Conservation (phyloP, 192 early-diverging fungal genomes). For the Coemansia sp. region DNA sequence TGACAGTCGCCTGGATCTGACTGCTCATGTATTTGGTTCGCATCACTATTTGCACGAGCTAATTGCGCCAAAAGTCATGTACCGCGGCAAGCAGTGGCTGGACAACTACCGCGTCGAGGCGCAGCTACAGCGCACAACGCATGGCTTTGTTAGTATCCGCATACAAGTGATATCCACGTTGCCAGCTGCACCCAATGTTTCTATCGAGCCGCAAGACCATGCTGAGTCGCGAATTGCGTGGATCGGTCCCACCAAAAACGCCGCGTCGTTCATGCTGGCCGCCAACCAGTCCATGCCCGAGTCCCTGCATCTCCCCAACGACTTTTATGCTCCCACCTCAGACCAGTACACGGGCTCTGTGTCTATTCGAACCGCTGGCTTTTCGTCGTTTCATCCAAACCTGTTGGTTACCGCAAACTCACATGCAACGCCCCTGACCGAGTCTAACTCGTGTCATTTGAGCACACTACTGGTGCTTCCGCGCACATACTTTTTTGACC, state of each 20-base stretch:
- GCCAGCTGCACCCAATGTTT: constrained; percentile 22
- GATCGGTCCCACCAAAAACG: constrained; percentile 26
- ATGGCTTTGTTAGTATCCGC: constrained; percentile 28
- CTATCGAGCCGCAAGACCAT: constrained; percentile 22
- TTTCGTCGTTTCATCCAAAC: constrained; percentile 43
- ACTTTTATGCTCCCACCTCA: not conserved
- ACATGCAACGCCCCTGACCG: not conserved
- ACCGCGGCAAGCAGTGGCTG: constrained; percentile 20
- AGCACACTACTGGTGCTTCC: constrained; percentile 23
- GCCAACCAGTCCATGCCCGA: constrained; percentile 1
- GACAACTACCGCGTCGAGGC: constrained; percentile 46
- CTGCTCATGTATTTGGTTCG: constrained; percentile 4
- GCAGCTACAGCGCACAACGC: constrained; percentile 23
- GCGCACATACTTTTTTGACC: constrained; percentile 48
- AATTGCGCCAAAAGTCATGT: constrained; percentile 17
- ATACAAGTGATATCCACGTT: constrained; percentile 36
- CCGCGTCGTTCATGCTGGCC: constrained; percentile 11
- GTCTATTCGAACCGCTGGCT: constrained; percentile 10
- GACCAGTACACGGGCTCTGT: constrained; percentile 9
- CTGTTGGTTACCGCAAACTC: constrained; percentile 17
- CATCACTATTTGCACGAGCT: constrained; percentile 21
- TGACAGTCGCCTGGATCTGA: constrained; percentile 23
- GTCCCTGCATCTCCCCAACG: constrained; percentile 14
- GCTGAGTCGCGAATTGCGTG: constrained; percentile 32
- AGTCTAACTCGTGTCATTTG: constrained; percentile 15